Conservation (phyloP, 192 early-diverging fungal species). For the Entomortierella beljakovae region DNA sequence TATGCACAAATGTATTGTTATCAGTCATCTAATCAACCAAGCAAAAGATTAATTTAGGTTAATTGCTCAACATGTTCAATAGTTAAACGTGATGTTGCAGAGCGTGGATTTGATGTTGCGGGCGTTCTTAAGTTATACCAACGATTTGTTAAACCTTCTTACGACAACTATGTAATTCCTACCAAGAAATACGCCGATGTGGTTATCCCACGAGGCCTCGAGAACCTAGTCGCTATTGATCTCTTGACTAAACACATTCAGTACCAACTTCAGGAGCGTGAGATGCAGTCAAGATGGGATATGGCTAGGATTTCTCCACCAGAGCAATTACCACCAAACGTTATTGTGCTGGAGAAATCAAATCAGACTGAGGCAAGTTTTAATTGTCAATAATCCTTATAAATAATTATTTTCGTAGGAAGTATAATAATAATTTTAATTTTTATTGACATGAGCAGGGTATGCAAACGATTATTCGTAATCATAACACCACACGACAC, state of each 20-base stretch:
- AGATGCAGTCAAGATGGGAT: conserved; percentile 67
- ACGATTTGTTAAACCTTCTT: conserved; percentile 94
- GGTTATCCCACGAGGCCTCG: conserved; percentile 91
- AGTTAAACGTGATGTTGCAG: conserved; percentile 92
- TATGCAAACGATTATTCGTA: conserved; percentile 87
- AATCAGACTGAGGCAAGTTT: conserved; percentile 64
- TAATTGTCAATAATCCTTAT: not conserved
- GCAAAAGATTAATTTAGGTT: no score
- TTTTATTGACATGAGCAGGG: conserved; percentile 53
- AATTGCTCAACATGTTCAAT: not conserved
- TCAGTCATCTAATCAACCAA: no score
- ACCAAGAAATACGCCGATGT: conserved; percentile 95
- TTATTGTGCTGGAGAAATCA: conserved; percentile 61
- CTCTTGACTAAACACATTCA: conserved; percentile 91
- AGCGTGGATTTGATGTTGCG: conserved; percentile 87
- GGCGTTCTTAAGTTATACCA: conserved; percentile 89
- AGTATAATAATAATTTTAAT: not conserved
- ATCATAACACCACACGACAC: conserved; percentile 73
- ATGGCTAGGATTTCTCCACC: conserved; percentile 56
- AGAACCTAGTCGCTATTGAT: conserved; percentile 92
- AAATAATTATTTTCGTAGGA: not conserved
- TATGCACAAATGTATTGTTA: no score
- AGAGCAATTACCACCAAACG: conserved; percentile 54
- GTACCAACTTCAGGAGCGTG: conserved; percentile 83
- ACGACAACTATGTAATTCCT: conserved; percentile 91